Conservation (phyloP, 2,329 filamentous ascomycete genomes). For the Aspergillus candidus region DNA sequence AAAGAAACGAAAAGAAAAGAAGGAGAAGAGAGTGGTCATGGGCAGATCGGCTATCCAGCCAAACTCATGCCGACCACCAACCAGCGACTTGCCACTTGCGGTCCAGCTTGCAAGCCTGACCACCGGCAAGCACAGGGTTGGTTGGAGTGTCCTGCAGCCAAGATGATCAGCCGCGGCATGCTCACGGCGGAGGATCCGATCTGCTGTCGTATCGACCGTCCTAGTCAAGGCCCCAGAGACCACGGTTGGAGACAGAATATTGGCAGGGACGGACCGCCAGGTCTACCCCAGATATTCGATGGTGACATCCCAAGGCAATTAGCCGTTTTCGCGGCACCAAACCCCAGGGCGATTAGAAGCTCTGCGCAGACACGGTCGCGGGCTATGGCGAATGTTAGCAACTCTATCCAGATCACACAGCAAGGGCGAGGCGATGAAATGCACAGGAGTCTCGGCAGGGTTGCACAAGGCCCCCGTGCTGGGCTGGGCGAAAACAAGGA, state of each 20-base stretch:
- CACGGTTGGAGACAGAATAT: too few relatives aligned
- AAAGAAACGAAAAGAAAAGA: not conserved
- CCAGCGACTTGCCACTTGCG: not conserved
- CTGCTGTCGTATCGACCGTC: too few relatives aligned
- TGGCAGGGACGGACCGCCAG: not conserved
- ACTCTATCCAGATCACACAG: slow-evolving; percentile 1
- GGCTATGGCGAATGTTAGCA: slow-evolving; percentile 29
- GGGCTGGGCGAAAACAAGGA: slow-evolving; percentile 19
- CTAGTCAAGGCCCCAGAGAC: too few relatives aligned
- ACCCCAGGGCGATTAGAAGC: slow-evolving; percentile 30
- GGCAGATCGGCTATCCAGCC: not conserved
- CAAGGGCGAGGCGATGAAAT: slow-evolving; percentile 4
- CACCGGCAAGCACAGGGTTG: too few relatives aligned
- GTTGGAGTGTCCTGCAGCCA: too few relatives aligned
- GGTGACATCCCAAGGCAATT: slow-evolving; percentile 15
- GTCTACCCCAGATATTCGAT: slow-evolving; percentile 13
- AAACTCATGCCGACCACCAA: not conserved
- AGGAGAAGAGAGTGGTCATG: not conserved
- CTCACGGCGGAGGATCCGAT: too few relatives aligned
- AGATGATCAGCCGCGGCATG: too few relatives aligned
- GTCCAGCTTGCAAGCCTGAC: too few relatives aligned
- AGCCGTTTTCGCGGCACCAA: slow-evolving; percentile 16
- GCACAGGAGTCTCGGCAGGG: slow-evolving; percentile 18
- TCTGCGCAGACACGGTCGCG: slow-evolving; percentile 42
- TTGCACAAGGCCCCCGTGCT: slow-evolving; percentile 14